Evolutionary conservation across 352 stramenopile species (phyloP).

Genomic region (Thraustotheca clavata): DNA sequence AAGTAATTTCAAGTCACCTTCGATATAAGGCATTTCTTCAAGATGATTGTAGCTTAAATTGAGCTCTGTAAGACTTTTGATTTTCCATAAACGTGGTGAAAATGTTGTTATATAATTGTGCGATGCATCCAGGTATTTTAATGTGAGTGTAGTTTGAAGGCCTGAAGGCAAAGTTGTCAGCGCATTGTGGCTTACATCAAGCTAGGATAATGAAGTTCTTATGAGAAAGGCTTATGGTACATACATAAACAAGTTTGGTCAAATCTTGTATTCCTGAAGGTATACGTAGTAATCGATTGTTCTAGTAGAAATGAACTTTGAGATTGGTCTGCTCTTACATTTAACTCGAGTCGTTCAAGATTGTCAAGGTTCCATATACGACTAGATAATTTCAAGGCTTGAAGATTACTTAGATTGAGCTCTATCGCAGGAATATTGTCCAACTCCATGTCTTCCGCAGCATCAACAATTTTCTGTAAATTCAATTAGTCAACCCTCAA

Average conservation of each 20-base stretch:
- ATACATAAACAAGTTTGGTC: constrained; percentile 31
- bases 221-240: background rate
- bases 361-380: constrained; percentile 62
- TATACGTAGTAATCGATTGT: constrained; percentile 48
- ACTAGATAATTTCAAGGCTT: constrained; percentile 46
- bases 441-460: constrained; percentile 12
- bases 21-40: constrained; percentile 44
- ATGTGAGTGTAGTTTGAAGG: constrained; percentile 47
- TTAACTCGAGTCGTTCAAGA: constrained; percentile 35
- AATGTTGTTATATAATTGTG: constrained; percentile 53
- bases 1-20: constrained; percentile 58
- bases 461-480: constrained; percentile 33
- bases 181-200: constrained; percentile 53
- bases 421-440: constrained; percentile 11
- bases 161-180: constrained; percentile 51
- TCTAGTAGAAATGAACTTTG: background rate
- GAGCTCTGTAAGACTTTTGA: constrained; percentile 34
- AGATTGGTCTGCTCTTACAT: background rate
- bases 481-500: background rate
- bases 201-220: background rate
- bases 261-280: constrained; percentile 70
- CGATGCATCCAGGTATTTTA: constrained; percentile 37
- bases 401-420: constrained; percentile 44
- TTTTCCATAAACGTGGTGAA: constrained; percentile 59
- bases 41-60: constrained; percentile 50